A percentile compares a stretch with the other conserved stretches of the same genome.
These are phyloP conservation scores for Taphrina confusa DNA, from an alignment of 1,139 yeast genomes.

Conservation along the genomic window DNA sequence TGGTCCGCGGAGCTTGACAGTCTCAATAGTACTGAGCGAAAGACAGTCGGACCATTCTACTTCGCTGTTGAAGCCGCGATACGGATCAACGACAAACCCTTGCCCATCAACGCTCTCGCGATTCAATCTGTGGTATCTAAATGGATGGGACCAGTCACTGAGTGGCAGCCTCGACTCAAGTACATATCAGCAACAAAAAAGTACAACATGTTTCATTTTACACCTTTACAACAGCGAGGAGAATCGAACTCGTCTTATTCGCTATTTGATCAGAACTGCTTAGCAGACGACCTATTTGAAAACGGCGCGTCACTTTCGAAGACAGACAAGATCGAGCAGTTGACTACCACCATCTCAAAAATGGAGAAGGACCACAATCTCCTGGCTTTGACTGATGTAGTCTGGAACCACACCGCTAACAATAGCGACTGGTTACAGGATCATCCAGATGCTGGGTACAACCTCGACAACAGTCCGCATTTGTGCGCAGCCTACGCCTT, in stretches of 20 bases:
- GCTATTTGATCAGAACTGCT: constrained; percentile 76
- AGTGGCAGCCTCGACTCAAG: constrained; percentile 69
- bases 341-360: constrained; percentile 52
- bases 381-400: constrained; percentile 84
- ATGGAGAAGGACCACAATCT: constrained; percentile 62
- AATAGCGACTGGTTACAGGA: constrained; percentile 81
- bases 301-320: constrained; percentile 42
- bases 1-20: constrained; percentile 46
- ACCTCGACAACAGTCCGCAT: constrained; percentile 84
- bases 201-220: constrained; percentile 93
- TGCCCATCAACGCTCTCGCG: constrained; percentile 78
- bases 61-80: constrained; percentile 83
- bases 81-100: constrained; percentile 55
- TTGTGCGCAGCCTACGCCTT: constrained; percentile 78
- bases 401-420: constrained; percentile 91
- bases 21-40: not conserved
- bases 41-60: constrained; percentile 55
- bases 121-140: constrained; percentile 86
- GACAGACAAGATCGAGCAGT: constrained; percentile 48
- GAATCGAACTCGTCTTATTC: constrained; percentile 90
- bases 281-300: constrained; percentile 68
- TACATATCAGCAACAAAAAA: constrained; percentile 65
- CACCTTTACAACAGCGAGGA: constrained; percentile 89
- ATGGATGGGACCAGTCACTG: constrained; percentile 70
- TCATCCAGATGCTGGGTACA: constrained; percentile 90